phyloP scores from a whole-genome alignment of 345 rosid genomes.

The Ceriops decandra region DNA sequence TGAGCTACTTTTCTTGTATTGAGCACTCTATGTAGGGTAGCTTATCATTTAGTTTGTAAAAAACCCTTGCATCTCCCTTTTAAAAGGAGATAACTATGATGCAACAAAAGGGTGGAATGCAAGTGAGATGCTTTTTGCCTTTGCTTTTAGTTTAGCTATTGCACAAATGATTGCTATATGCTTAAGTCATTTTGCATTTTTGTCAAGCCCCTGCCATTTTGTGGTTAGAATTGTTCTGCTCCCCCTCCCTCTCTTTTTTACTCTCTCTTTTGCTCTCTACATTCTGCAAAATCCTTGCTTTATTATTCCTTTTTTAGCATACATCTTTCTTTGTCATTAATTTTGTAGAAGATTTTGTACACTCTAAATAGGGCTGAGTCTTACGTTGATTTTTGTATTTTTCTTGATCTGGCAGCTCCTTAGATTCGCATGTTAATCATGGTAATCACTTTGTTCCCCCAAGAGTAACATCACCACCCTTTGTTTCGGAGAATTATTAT shows the following conservation, averaged over 20 bases:
- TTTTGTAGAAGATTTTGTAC: neutral
- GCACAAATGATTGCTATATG: neutral
- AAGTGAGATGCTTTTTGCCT: neutral
- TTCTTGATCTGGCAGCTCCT: slow-evolving; percentile 29
- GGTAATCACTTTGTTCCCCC: slow-evolving; percentile 23
- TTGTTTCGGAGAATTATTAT: slow-evolving; percentile 27
- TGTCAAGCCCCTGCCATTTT: neutral
- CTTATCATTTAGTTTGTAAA: neutral
- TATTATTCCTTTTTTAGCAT: neutral
- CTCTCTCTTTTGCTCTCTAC: neutral
- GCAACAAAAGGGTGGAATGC: neutral
- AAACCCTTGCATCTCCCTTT: neutral
- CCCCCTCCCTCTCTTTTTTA: neutral
- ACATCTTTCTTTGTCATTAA: neutral
- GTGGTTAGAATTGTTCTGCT: neutral
- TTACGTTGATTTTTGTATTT: slow-evolving; percentile 1
- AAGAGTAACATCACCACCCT: slow-evolving; percentile 28
- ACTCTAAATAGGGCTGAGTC: neutral
- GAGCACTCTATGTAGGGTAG: neutral
- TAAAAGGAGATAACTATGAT: neutral
- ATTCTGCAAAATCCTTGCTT: neutral
- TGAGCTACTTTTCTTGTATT: slow-evolving; percentile 10
- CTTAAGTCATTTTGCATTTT: neutral
- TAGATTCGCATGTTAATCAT: slow-evolving; percentile 21
- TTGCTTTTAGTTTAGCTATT: neutral